A percentile compares a stretch with the other conserved stretches of the same genome.
These are phyloP conservation scores for Parastagonospora avenae DNA, from an alignment of 2,329 filamentous ascomycete species.

Conservation along the genomic window DNA sequence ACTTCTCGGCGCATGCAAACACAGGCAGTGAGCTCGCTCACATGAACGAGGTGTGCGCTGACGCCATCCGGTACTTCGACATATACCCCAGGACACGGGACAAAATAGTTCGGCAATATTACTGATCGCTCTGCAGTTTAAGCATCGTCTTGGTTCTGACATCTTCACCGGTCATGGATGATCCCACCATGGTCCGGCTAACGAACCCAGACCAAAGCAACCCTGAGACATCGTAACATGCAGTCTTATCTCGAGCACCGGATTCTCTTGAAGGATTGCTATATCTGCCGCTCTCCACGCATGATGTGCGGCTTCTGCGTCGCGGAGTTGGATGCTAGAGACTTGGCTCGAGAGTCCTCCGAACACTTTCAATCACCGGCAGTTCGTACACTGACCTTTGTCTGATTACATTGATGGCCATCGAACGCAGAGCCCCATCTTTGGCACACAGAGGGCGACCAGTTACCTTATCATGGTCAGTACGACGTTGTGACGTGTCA, in stretches of 20 bases:
- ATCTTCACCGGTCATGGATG: slow-evolving; percentile 3
- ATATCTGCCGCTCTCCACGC: background rate
- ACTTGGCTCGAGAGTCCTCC: background rate
- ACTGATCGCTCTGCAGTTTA: slow-evolving; percentile 1
- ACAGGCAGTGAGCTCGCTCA: too few species aligned
- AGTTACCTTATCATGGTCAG: too few species aligned
- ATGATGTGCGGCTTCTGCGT: background rate
- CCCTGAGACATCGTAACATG: background rate
- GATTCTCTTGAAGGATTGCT: background rate
- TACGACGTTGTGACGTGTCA: too few species aligned
- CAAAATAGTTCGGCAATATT: background rate
- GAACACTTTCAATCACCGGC: background rate
- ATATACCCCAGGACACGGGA: slow-evolving; percentile 1
- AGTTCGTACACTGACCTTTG: background rate
- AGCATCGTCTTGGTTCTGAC: background rate
- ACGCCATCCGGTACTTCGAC: slow-evolving; percentile 1
- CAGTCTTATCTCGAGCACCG: background rate
- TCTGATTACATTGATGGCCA: background rate
- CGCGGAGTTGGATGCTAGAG: background rate
- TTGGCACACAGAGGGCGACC: background rate
- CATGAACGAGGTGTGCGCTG: background rate
- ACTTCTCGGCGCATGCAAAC: too few species aligned
- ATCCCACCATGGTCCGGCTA: background rate
- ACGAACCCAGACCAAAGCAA: slow-evolving; percentile 1
- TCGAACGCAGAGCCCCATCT: background rate